Conservation (phyloP, 2,329 filamentous ascomycete species). For the Microdochium trichocladiopsis region DNA sequence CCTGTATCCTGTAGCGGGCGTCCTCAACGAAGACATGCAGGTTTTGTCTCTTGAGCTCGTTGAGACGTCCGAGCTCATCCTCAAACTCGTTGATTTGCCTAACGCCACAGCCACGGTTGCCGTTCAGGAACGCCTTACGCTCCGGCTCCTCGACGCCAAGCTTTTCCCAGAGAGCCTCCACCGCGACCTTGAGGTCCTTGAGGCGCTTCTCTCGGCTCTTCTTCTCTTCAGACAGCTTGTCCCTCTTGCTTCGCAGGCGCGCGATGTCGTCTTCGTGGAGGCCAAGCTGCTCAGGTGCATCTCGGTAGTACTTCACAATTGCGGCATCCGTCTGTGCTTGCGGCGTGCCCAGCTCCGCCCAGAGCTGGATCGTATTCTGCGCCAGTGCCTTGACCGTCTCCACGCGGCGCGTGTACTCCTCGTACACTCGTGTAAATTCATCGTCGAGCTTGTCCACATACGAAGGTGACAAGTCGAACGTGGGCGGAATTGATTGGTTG, state of each 20-base stretch:
- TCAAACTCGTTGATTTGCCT: slow-evolving; percentile 94
- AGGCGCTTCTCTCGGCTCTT: slow-evolving; percentile 70
- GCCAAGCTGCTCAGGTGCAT: slow-evolving; percentile 88
- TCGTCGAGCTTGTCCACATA: slow-evolving; percentile 83
- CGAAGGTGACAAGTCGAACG: slow-evolving; percentile 84
- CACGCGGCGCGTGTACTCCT: slow-evolving; percentile 86
- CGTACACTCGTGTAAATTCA: slow-evolving; percentile 92
- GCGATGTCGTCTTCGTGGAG: slow-evolving; percentile 81
- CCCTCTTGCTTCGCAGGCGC: slow-evolving; percentile 64
- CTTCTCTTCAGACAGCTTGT: slow-evolving; percentile 85
- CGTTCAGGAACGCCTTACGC: slow-evolving; percentile 75
- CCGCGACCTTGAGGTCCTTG: slow-evolving; percentile 65
- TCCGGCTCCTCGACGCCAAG: slow-evolving; percentile 78
- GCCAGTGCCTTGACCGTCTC: slow-evolving; percentile 65
- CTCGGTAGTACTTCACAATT: slow-evolving; percentile 84
- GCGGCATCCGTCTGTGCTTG: slow-evolving; percentile 84
- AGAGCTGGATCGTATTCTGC: slow-evolving; percentile 86
- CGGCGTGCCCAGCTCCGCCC: slow-evolving; percentile 91
- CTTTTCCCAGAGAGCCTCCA: slow-evolving; percentile 87
- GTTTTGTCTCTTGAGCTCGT: slow-evolving; percentile 92
- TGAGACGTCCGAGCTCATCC: slow-evolving; percentile 77
- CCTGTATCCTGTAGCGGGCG: slow-evolving; percentile 81
- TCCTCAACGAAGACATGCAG: slow-evolving; percentile 95
- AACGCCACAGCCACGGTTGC: slow-evolving; percentile 85
- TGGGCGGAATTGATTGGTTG: slow-evolving; percentile 69